A percentile compares a stretch with the other conserved stretches of the same genome.
Evolutionary conservation across 495 filamentous ascomycete species (phyloP).

Genomic region (Echria macrotheca): DNA sequence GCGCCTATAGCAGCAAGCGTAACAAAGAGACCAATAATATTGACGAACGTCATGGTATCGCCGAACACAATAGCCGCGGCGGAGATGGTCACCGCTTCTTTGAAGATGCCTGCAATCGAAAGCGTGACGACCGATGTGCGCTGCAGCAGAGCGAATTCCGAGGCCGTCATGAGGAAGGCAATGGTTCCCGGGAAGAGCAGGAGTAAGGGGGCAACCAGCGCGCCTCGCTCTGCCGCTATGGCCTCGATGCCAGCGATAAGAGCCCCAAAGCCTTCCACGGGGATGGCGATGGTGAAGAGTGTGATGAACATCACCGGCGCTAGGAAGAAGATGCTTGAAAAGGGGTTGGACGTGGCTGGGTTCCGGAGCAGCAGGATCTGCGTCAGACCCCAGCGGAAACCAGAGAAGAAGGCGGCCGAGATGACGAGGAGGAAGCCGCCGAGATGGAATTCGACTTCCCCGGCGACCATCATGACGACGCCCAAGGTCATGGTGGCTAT

Average conservation of each 20-base stretch:
- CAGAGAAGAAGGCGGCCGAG: conserved; percentile 86
- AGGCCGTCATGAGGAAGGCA: conserved; percentile 93
- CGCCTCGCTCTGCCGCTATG: conserved; percentile 64
- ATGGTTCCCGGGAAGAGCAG: conserved; percentile 86
- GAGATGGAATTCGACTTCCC: conserved; percentile 85
- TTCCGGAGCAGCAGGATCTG: conserved; percentile 93
- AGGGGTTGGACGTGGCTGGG: conserved; percentile 93
- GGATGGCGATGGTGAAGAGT: conserved; percentile 72
- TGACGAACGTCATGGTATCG: conserved; percentile 83
- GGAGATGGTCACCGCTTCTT: conserved; percentile 94
- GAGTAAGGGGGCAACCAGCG: conserved; percentile 48
- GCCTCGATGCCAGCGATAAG: conserved; percentile 57
- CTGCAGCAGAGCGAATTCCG: conserved; percentile 92
- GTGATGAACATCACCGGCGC: conserved; percentile 93
- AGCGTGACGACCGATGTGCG: conserved; percentile 94
- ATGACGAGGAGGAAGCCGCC: conserved; percentile 91
- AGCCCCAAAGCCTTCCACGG: conserved; percentile 71
- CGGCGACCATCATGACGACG: conserved; percentile 98
- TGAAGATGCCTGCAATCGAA: conserved; percentile 96
- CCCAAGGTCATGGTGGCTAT: conserved; percentile 91
- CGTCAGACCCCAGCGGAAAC: conserved; percentile 94
- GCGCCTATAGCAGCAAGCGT: conserved; percentile 80
- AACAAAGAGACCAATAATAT: conserved; percentile 78
- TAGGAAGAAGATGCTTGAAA: conserved; percentile 94
- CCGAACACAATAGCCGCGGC: conserved; percentile 85